Base-by-base conservation (phyloP, 495 filamentous ascomycete genomes). In the Tuber melanosporum region DNA sequence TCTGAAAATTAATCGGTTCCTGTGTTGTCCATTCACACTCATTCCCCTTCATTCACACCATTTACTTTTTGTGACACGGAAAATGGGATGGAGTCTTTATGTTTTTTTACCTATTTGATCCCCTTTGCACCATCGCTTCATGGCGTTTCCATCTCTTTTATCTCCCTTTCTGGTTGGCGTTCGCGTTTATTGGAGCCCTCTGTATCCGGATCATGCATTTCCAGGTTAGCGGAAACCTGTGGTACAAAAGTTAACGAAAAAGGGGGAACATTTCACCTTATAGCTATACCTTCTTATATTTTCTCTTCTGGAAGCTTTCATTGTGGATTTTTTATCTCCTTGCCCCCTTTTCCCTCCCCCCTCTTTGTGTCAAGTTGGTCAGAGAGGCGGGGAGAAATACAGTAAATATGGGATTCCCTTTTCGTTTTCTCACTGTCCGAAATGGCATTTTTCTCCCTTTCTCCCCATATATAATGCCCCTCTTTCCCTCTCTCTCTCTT, bases 381-480 rank as follows among this genome's bases (percentile, higher is more conserved):
- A 26, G 26, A n/a, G 47, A 66, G 26, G 12, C 57, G 10, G 57
- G 26, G 10, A 6, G 26, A 26, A 14, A 14, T 19, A 14, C 15
- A 66, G 57, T 66, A 66, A 66, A 66, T 66, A 66, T 36, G 57
- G 57, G 57, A 66, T 36, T 66, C 57, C 32, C 32, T 36, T 66
- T 66, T 36, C 42, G 57, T 14, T 66, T 66, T 32, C 26, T 66
- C 57, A 66, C 36, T 32, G 26, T 36, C 57, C 26, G 57, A 36
- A 66, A 32, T 36, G 57, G 26, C 57, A 36, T 66, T 66, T 66
- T 73, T 73, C 32, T 62, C 69, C 47, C n/a, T n/a, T n/a, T n/a
- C n/a, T n/a, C 79, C 62, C 72, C 71, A 71, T 79, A 74, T 80
- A 73, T 79, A 41, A n/a, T 26, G 71, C 75, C 36, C 36, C 73